Conservation (phyloP, 192 early-diverging fungal species). For the Gamsiella multidivaricata region DNA sequence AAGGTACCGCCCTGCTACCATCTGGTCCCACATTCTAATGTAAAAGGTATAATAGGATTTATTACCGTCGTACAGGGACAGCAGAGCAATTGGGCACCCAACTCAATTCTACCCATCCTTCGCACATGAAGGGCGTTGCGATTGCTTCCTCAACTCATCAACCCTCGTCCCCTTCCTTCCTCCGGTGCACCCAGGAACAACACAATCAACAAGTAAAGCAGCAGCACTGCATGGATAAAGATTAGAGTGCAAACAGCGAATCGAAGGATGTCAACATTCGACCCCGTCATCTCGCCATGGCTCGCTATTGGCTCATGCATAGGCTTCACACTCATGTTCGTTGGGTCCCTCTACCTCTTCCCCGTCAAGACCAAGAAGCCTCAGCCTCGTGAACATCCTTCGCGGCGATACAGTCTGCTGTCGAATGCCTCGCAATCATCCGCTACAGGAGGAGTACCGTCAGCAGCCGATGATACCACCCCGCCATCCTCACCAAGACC, state of each 20-base stretch:
- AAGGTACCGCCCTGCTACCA: no score
- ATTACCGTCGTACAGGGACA: no score
- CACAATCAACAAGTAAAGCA: not conserved
- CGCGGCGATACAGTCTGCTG: slow-evolving; percentile 14
- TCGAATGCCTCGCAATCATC: not conserved
- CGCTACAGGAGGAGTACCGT: not conserved
- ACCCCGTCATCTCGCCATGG: slow-evolving; percentile 35
- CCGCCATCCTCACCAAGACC: slow-evolving; percentile 22
- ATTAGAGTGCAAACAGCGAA: no score
- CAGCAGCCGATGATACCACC: not conserved
- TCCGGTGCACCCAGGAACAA: not conserved
- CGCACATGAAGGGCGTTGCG: no score
- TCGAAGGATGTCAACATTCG: slow-evolving; percentile 29
- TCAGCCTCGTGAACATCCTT: slow-evolving; percentile 20
- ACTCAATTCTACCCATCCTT: no score
- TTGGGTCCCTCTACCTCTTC: slow-evolving; percentile 70
- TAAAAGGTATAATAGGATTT: no score
- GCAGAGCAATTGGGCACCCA: no score
- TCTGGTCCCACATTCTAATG: no score
- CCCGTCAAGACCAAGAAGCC: slow-evolving; percentile 24
- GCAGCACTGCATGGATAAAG: not conserved
- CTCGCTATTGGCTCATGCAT: slow-evolving; percentile 60
- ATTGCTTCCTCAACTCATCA: no score
- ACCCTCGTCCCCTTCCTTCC: not conserved
- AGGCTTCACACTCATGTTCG: slow-evolving; percentile 63